Evolutionary conservation across 768 basidiomycete species (phyloP), one percentile per base, ranked within the genome.

Genomic region (Megacollybia marginata): DNA sequence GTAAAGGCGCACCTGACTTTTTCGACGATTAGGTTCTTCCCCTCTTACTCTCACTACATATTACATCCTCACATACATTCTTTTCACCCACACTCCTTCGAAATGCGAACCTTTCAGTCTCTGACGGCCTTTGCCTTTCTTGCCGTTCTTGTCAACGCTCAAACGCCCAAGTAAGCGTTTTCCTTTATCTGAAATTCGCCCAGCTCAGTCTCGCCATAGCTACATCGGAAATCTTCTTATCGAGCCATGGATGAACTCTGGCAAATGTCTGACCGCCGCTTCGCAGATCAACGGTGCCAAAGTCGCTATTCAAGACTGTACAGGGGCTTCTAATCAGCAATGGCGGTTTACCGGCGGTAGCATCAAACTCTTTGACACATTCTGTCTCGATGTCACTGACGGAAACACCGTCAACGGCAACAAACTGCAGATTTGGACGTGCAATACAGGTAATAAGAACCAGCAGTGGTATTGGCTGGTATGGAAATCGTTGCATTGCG

Each of bases 381-480:
- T 40, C 38, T 79, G 76, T 57, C 61, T 79, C 32, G 75, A 78
- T 48, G 72, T 77, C n/a, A 59, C 66, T 0, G 57, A 62, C 28
- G 78, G 79, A 7, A 61, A 47, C 9, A 70, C 56, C 32, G 54
- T 53, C 33, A 70, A 78, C 51, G 78, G 77, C 10, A 68, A 63
- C 8, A 70, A 72, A 56, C 59, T 81, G 51, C 76, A 80, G 53
- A 72, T 80, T 40, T 78, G 70, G 72, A 72, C 69, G 15, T 79
- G 79, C 55, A 52, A 55, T 18, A 42, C 54, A 12, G 65, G 62
- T 33, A 28, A 28, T 28, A 72, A 71, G 47, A 49, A 60, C 0
- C 76, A 76, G 54, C 77, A 80, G 56, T 62, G 69, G 49, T 79
- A 68, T 56, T 68, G 55, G 28, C 10, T 15, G 2, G 15, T 28